Percentiles rank a stretch among this genome's conserved stretches.
Conservation (phyloP, 2,329 filamentous ascomycete genomes). For the Cladosporium sp. region DNA sequence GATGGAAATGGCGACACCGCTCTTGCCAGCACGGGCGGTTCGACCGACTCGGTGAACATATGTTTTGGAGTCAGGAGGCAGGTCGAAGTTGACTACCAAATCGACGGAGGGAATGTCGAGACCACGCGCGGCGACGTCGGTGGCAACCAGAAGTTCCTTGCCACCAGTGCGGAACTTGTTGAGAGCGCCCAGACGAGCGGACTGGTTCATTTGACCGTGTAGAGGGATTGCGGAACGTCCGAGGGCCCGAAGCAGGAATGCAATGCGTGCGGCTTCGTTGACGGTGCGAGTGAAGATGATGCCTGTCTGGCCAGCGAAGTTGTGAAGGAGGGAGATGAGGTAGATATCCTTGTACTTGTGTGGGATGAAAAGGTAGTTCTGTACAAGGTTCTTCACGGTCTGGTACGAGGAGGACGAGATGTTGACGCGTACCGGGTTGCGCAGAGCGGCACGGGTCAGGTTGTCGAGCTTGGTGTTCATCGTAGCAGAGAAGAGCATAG, state of each 20-base stretch:
- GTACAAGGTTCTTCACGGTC: constrained; percentile 82
- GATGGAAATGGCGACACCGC: constrained; percentile 73
- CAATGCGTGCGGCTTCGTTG: constrained; percentile 80
- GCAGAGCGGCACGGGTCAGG: constrained; percentile 81
- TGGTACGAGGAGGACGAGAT: constrained; percentile 82
- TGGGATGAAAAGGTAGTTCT: constrained; percentile 82
- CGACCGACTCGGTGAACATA: constrained; percentile 88
- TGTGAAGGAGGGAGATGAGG: constrained; percentile 79
- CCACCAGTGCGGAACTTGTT: constrained; percentile 81
- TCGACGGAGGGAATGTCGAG: constrained; percentile 92
- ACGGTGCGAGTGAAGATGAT: constrained; percentile 94
- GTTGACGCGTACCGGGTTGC: constrained; percentile 77
- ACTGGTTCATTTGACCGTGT: constrained; percentile 87
- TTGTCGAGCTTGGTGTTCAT: constrained; percentile 92
- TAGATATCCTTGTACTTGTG: constrained; percentile 86
- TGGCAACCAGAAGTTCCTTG: constrained; percentile 85
- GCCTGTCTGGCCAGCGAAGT: constrained; percentile 76
- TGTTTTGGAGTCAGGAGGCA: constrained; percentile 81
- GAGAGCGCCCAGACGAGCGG: constrained; percentile 77
- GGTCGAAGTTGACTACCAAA: constrained; percentile 78
- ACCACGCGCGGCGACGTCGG: constrained; percentile 89
- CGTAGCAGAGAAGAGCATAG: constrained; percentile 90
- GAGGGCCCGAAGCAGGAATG: constrained; percentile 75
- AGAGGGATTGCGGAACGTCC: constrained; percentile 89
- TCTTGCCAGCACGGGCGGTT: constrained; percentile 81